phyloP scores from a whole-genome alignment of 192 early-diverging fungal genomes.

The Mortierella hygrophila region DNA sequence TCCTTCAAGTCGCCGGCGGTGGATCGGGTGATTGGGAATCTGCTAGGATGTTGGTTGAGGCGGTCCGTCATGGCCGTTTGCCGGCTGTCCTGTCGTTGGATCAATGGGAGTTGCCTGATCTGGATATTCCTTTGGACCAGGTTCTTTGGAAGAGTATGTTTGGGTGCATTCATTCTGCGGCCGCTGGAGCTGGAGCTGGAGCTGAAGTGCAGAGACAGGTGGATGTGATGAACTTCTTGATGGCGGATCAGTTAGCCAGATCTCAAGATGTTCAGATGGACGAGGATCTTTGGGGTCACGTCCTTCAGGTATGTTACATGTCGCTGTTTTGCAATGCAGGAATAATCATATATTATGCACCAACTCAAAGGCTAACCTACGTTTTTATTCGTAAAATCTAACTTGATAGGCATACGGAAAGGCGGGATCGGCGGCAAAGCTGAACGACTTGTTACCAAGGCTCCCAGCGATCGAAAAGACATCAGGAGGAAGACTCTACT shows the following conservation, averaged over 20 bases:
- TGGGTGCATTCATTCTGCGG: conserved; percentile 22
- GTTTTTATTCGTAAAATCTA: background rate
- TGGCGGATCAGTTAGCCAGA: conserved; percentile 43
- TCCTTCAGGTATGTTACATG: conserved; percentile 25
- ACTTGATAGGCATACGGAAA: conserved; percentile 37
- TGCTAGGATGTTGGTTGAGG: conserved; percentile 32
- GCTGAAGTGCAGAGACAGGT: conserved; percentile 8
- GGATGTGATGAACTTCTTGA: conserved; percentile 23
- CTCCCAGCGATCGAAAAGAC: background rate
- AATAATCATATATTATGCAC: background rate
- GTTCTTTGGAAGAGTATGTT: conserved; percentile 48
- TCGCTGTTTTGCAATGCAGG: background rate
- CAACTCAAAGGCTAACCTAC: background rate
- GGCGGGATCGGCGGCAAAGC: conserved; percentile 5
- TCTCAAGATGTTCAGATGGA: conserved; percentile 29
- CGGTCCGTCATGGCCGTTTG: conserved; percentile 46
- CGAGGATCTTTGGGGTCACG: conserved; percentile 38
- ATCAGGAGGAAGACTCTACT: conserved; percentile 1
- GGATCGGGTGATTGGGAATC: conserved; percentile 13
- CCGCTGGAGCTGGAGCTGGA: background rate
- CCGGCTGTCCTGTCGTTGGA: conserved; percentile 44
- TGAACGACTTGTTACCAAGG: conserved; percentile 17
- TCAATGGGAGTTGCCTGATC: conserved; percentile 50
- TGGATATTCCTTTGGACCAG: conserved; percentile 25
- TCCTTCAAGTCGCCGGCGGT: conserved; percentile 33